Conservation (phyloP, 2,329 filamentous ascomycete genomes). For the Colletotrichum sp. region DNA sequence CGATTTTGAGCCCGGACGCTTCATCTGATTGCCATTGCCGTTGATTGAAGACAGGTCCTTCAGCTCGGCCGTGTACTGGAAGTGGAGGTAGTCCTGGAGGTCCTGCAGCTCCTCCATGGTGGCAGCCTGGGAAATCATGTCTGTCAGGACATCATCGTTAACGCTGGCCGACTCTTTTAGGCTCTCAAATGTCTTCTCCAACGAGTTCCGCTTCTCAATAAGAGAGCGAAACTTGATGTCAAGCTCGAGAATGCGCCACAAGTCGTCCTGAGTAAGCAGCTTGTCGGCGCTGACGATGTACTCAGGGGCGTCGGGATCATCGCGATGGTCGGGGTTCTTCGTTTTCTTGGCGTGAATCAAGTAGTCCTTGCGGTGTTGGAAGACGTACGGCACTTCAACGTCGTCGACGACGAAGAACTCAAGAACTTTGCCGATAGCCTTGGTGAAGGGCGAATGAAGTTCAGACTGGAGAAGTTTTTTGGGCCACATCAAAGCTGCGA, state of each 20-base stretch:
- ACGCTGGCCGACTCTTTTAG: conserved; percentile 67
- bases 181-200: conserved; percentile 80
- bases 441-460: conserved; percentile 82
- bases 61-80: conserved; percentile 84
- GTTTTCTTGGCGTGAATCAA: conserved; percentile 86
- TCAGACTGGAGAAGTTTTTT: conserved; percentile 79
- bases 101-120: conserved; percentile 97
- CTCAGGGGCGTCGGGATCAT: conserved; percentile 74
- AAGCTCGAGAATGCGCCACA: conserved; percentile 94
- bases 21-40: conserved; percentile 68
- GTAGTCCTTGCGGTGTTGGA: conserved; percentile 97
- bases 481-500: conserved; percentile 86
- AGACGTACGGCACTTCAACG: conserved; percentile 96
- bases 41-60: conserved; percentile 76
- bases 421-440: conserved; percentile 87
- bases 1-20: conserved; percentile 83
- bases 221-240: conserved; percentile 95
- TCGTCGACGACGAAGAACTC: conserved; percentile 96
- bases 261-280: conserved; percentile 86
- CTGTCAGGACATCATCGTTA: conserved; percentile 77
- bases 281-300: conserved; percentile 83
- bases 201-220: conserved; percentile 86
- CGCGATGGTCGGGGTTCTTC: conserved; percentile 60
- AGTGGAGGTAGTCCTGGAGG: conserved; percentile 94
- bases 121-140: conserved; percentile 78